phyloP scores from a whole-genome alignment of 108 stramenopile species.

The Nitzschia palea region DNA sequence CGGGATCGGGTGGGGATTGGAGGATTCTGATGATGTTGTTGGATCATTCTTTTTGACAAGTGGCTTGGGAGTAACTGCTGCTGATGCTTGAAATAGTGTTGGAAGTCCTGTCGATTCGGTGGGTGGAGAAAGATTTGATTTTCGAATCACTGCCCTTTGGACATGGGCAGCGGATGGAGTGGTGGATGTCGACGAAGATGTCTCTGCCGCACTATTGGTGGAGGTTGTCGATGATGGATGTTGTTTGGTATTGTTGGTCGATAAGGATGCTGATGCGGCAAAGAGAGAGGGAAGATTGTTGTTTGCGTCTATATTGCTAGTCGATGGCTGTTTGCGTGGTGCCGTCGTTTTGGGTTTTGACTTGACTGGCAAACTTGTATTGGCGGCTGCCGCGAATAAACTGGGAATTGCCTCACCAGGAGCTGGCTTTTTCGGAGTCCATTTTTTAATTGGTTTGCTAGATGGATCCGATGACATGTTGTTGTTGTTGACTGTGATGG shows the following conservation, averaged over 20 bases:
- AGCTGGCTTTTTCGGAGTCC: slow-evolving; percentile 15
- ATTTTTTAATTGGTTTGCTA: background rate
- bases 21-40: background rate
- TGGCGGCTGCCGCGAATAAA: slow-evolving; percentile 6
- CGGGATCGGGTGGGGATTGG: background rate
- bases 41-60: background rate
- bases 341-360: background rate
- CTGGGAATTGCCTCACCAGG: slow-evolving; percentile 9
- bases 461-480: background rate
- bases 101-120: background rate
- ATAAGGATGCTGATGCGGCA: background rate
- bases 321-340: background rate
- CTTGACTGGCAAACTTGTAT: background rate
- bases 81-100: background rate
- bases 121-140: background rate
- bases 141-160: background rate
- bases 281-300: background rate
- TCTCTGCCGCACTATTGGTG: background rate
- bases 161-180: background rate
- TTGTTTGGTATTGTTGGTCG: background rate
- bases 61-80: background rate
- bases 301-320: background rate
- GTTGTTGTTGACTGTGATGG: too few species aligned
- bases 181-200: background rate
- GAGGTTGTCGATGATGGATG: background rate